Evolutionary conservation across 2,329 filamentous ascomycete species (phyloP).

Genomic region (Pyrenophora seminiperda): DNA sequence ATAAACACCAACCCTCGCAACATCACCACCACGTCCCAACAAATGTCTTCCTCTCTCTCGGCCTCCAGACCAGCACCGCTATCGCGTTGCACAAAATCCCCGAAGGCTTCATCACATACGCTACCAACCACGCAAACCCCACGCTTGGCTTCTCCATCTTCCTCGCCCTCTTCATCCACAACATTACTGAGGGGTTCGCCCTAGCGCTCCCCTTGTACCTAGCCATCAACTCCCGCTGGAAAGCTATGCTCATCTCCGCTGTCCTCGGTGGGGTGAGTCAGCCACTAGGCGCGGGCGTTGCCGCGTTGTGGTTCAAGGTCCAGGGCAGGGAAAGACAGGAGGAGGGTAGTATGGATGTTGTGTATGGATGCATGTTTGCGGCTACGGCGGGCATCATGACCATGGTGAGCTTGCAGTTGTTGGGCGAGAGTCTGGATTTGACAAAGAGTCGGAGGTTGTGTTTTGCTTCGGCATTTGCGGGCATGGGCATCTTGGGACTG

Average conservation of each 20-base stretch:
- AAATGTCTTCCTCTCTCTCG: slow-evolving; percentile 91
- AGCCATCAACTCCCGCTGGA: slow-evolving; percentile 77
- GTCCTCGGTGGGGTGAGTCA: slow-evolving; percentile 86
- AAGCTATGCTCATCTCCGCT: slow-evolving; percentile 83
- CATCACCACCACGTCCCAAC: slow-evolving; percentile 96
- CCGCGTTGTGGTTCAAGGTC: slow-evolving; percentile 83
- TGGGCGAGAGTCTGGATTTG: slow-evolving; percentile 81
- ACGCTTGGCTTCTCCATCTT: slow-evolving; percentile 89
- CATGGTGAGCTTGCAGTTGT: slow-evolving; percentile 85
- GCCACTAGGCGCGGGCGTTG: slow-evolving; percentile 81
- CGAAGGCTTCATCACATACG: slow-evolving; percentile 86
- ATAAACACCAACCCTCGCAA: slow-evolving; percentile 42
- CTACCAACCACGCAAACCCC: slow-evolving; percentile 95
- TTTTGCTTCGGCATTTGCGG: slow-evolving; percentile 78
- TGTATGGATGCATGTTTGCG: slow-evolving; percentile 84
- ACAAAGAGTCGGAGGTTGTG: slow-evolving; percentile 79
- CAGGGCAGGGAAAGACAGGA: slow-evolving; percentile 57
- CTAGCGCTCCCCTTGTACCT: slow-evolving; percentile 93
- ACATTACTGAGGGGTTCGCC: slow-evolving; percentile 95
- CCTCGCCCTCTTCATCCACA: slow-evolving; percentile 94
- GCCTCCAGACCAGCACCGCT: slow-evolving; percentile 93
- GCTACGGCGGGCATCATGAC: slow-evolving; percentile 94
- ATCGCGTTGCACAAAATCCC: slow-evolving; percentile 97
- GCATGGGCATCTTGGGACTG: slow-evolving; percentile 85
- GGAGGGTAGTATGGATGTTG: slow-evolving; percentile 61